Base-by-base conservation (phyloP, 768 basidiomycete genomes). In the Boletus tomentosulus region DNA sequence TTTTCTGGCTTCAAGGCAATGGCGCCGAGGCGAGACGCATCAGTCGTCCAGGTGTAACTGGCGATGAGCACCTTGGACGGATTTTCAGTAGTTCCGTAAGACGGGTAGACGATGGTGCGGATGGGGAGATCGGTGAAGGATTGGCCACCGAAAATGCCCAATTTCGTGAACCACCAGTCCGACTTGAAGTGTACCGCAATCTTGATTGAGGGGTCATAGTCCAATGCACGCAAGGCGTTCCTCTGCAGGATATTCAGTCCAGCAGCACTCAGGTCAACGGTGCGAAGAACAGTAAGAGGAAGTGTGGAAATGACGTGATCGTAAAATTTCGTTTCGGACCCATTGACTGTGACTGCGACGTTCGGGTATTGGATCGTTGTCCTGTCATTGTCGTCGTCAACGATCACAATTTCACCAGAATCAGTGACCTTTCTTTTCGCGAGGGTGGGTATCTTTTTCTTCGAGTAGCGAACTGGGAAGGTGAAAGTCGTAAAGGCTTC, bases 71-170 rank as follows among this genome's bases (percentile, higher is more conserved):
- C 64, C 0, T 63, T 66, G 19, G 67, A 60, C 8, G 62, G 66
- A 24, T 24, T 22, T 12, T 56, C 45, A n/a, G 57, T 51, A 24
- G 59, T 56, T 0, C 74, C 74, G 25, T 73, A 73, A 3, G 77
- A 78, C 0, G 77, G 78, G 55, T 78, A 79, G 3, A 79, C 73
- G 46, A 76, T 62, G 0, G 68, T 72, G 30, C 75, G 70, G n/a
- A 75, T 59, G 6, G 72, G 73, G 16, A 68, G 60, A 58, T 78
- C 78, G 1, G 76, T 79, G 57, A 57, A 68, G 4, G 75, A 69
- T 56, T 72, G 71, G 0, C 78, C 77, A 5, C 78, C 77, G 8
- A 70, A 48, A 27, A 75, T 73, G 42, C 64, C 60, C 37, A 71
- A 35, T 24, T 55, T 57, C 1, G 60, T 68, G 24, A 59, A 68